Conservation (phyloP, 192 early-diverging fungal species). For the Nowakowskiella sp. region DNA sequence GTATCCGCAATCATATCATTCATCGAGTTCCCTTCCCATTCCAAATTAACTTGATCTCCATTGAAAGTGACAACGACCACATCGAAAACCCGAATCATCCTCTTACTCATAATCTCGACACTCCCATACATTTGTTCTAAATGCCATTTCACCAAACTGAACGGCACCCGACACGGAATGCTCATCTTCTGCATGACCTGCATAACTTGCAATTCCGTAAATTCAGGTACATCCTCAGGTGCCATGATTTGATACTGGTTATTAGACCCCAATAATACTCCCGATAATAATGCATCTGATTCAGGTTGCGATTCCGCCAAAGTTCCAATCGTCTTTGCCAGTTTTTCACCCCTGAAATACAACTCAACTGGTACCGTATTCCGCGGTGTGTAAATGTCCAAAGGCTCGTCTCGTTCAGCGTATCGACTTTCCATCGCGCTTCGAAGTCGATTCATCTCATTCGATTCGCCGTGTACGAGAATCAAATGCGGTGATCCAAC, state of each 20-base stretch:
- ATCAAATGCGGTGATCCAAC: conserved; percentile 84
- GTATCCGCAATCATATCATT: conserved; percentile 97
- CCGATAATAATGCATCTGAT: conserved; percentile 55
- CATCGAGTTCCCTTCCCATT: conserved; percentile 85
- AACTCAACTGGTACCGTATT: conserved; percentile 85
- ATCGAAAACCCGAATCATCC: conserved; percentile 54
- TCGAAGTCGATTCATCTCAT: conserved; percentile 84
- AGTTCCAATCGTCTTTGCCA: conserved; percentile 83
- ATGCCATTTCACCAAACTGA: conserved; percentile 78
- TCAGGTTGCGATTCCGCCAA: conserved; percentile 70
- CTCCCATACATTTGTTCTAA: conserved; percentile 91
- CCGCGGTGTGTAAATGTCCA: conserved; percentile 80
- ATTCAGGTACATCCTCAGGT: conserved; percentile 71
- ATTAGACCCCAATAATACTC: conserved; percentile 81
- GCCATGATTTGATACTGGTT: conserved; percentile 84
- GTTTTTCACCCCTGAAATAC: conserved; percentile 90
- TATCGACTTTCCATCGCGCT: conserved; percentile 79
- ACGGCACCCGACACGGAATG: conserved; percentile 61
- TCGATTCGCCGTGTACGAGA: conserved; percentile 93
- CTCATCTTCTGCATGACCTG: conserved; percentile 69
- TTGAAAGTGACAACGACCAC: conserved; percentile 64
- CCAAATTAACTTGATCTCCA: conserved; percentile 59
- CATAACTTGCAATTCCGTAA: conserved; percentile 68
- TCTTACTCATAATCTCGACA: conserved; percentile 36
- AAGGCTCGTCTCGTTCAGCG: conserved; percentile 63